Conservation (phyloP, 352 stramenopile genomes). For the Pythium brachiatum region DNA sequence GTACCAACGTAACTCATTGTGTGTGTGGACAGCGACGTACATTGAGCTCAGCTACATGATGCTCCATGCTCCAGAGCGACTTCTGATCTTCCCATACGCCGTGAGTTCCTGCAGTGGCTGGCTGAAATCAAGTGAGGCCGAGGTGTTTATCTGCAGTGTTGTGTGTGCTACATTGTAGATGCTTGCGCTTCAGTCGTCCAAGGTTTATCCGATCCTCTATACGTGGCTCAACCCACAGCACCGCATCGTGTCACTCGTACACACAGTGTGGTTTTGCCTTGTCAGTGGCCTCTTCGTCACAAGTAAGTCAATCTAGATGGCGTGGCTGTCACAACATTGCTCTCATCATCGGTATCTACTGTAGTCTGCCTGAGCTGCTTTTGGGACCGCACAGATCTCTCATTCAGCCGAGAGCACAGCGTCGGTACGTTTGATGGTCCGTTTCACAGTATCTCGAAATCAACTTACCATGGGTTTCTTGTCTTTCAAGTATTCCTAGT, state of each 20-base stretch:
- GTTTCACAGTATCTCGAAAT: no score
- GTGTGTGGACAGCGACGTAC: constrained; percentile 37
- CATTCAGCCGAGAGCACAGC: constrained; percentile 49
- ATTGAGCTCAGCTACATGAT: constrained; percentile 60
- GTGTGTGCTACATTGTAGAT: no score
- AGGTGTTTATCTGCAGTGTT: no score
- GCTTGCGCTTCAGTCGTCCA: constrained; percentile 63
- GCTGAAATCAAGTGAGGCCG: no score
- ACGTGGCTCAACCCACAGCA: constrained; percentile 51
- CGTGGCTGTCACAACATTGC: not conserved
- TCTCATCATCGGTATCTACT: not conserved
- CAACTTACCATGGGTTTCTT: not conserved
- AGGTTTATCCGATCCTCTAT: constrained; percentile 71
- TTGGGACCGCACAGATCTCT: constrained; percentile 41
- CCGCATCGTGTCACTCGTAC: constrained; percentile 34
- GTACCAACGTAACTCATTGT: no score
- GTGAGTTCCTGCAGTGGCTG: constrained; percentile 15
- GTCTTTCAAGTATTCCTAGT: constrained; percentile 44
- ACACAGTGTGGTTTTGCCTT: constrained; percentile 60
- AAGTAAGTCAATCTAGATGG: not conserved
- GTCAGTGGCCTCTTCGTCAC: constrained; percentile 36
- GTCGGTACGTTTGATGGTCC: constrained; percentile 40
- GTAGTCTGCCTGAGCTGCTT: constrained; percentile 43
- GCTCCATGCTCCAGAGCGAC: constrained; percentile 52
- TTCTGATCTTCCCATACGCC: constrained; percentile 63